Evolutionary conservation across 495 filamentous ascomycete genomes (phyloP).

Genomic region (Lepidopterella palustris): DNA sequence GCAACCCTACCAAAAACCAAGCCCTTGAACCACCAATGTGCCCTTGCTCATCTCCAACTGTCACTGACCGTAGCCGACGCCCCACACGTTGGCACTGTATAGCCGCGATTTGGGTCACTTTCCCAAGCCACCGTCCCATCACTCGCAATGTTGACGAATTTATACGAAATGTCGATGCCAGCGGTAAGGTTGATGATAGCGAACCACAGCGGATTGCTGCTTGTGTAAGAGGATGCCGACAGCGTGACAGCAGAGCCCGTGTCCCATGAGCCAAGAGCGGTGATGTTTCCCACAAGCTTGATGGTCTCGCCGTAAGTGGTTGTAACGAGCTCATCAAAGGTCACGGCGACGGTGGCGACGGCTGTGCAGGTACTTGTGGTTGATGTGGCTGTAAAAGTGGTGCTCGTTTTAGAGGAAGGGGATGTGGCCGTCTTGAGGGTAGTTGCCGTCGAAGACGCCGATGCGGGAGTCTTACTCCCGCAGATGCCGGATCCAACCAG

Average conservation of each 20-base stretch:
- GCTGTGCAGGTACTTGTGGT: slow-evolving; percentile 40
- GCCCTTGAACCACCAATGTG: too few relatives aligned
- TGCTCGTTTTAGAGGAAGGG: too few relatives aligned
- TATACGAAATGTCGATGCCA: slow-evolving; percentile 55
- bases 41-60: too few relatives aligned
- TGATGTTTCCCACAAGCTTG: slow-evolving; percentile 50
- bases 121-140: slow-evolving; percentile 57
- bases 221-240: slow-evolving; percentile 48
- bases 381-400: slow-evolving; percentile 26
- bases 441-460: too few relatives aligned
- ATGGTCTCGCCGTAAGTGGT: slow-evolving; percentile 56
- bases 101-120: slow-evolving; percentile 55
- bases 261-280: slow-evolving; percentile 53
- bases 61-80: too few relatives aligned
- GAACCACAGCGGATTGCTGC: slow-evolving; percentile 52
- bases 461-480: too few relatives aligned
- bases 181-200: slow-evolving; percentile 46
- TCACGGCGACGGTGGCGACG: slow-evolving; percentile 36
- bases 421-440: too few relatives aligned
- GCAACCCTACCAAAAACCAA: too few relatives aligned
- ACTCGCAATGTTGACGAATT: slow-evolving; percentile 55
- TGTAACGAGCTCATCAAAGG: slow-evolving; percentile 48
- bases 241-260: slow-evolving; percentile 46
- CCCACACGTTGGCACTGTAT: slow-evolving; percentile 51
- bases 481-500: neutral